Conservation (phyloP, 2,329 filamentous ascomycete genomes). For the Bertia moriformis region DNA sequence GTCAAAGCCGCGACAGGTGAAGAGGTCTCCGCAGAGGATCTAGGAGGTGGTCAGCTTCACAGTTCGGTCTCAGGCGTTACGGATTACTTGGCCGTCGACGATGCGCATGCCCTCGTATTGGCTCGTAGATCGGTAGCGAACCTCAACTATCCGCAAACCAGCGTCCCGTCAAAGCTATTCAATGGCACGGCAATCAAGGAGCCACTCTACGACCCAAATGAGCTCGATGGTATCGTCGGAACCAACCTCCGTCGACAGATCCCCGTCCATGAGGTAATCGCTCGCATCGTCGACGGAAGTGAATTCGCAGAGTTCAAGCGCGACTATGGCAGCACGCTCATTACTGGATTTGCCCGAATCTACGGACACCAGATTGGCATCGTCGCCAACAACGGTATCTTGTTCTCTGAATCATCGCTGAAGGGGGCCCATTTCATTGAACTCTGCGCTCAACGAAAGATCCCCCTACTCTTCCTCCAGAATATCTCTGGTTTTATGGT, state of each 20-base stretch:
- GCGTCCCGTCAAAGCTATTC: slow-evolving; percentile 19
- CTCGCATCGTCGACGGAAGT: slow-evolving; percentile 79
- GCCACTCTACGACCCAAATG: slow-evolving; percentile 64
- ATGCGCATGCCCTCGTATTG: slow-evolving; percentile 78
- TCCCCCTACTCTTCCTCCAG: slow-evolving; percentile 84
- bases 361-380: slow-evolving; percentile 86
- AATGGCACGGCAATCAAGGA: slow-evolving; percentile 38
- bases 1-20: slow-evolving; percentile 95
- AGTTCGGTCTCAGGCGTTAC: slow-evolving; percentile 83
- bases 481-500: slow-evolving; percentile 99
- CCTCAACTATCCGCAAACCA: slow-evolving; percentile 64
- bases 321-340: slow-evolving; percentile 73
- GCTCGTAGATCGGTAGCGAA: slow-evolving; percentile 74
- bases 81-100: slow-evolving; percentile 87
- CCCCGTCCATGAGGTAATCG: slow-evolving; percentile 78
- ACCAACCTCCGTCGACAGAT: slow-evolving; percentile 79
- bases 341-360: slow-evolving; percentile 82
- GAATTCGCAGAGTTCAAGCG: slow-evolving; percentile 90
- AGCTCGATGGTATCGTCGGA: slow-evolving; percentile 77
- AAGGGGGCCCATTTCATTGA: slow-evolving; percentile 97
- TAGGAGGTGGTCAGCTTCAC: slow-evolving; percentile 82
- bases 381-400: slow-evolving; percentile 87
- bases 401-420: slow-evolving; percentile 75
- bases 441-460: slow-evolving; percentile 75
- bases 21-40: slow-evolving; percentile 74